These are phyloP conservation scores for Diospyros lotus DNA, from an alignment of 148 eudicot genomes.

Conservation along the genomic window DNA sequence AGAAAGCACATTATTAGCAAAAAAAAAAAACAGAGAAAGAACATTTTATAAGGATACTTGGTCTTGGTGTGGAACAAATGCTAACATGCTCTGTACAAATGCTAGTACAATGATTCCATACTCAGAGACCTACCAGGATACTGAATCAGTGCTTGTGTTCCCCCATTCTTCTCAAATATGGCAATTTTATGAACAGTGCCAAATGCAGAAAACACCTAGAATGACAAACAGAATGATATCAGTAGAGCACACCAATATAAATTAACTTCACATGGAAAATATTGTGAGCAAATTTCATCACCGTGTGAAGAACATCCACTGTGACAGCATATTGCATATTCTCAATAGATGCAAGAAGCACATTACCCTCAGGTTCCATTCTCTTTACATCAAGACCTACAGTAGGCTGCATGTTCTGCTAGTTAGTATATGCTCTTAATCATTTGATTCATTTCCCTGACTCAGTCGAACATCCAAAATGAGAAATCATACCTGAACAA, in stretches of 20 bases:
- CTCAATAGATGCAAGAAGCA: slow-evolving; percentile 76
- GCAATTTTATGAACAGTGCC: slow-evolving; percentile 84
- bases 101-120: neutral
- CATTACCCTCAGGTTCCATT: slow-evolving; percentile 65
- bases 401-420: slow-evolving; percentile 33
- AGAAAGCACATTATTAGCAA: too few relatives aligned
- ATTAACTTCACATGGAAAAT: neutral
- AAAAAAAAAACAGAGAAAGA: too few relatives aligned
- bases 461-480: neutral
- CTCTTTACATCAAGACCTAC: slow-evolving; percentile 73
- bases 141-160: slow-evolving; percentile 70
- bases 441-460: neutral
- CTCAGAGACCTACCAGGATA: slow-evolving; percentile 55
- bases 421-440: slow-evolving; percentile 16
- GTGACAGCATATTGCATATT: slow-evolving; percentile 86
- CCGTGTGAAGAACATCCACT: slow-evolving; percentile 73
- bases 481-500: slow-evolving; percentile 44
- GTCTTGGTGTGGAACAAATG: neutral
- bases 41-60: too few relatives aligned
- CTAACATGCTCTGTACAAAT: neutral
- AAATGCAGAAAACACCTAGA: slow-evolving; percentile 76
- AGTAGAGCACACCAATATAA: neutral
- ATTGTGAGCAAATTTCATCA: slow-evolving; percentile 17
- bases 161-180: slow-evolving; percentile 84
- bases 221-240: neutral